phyloP scores from a whole-genome alignment of 2,329 filamentous ascomycete species.

The Tolypocladium inflatum region DNA sequence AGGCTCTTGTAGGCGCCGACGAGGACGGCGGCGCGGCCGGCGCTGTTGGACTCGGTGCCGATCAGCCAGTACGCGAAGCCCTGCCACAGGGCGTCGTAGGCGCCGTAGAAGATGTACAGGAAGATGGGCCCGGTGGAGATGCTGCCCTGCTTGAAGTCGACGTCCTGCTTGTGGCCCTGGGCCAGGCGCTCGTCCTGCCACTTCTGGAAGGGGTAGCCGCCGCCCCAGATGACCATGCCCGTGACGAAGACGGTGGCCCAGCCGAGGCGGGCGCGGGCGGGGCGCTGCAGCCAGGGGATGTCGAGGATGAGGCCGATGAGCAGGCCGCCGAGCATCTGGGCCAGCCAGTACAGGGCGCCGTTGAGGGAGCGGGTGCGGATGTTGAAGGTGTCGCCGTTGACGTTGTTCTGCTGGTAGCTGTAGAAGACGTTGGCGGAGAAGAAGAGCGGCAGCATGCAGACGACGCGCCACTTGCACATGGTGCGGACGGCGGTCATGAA shows the following conservation, averaged over 20 bases:
- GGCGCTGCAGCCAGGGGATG: slow-evolving; percentile 29
- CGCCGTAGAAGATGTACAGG: slow-evolving; percentile 62
- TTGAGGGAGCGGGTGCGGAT: slow-evolving; percentile 44
- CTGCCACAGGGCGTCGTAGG: slow-evolving; percentile 60
- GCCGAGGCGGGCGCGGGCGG: slow-evolving; percentile 33
- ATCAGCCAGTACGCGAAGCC: slow-evolving; percentile 54
- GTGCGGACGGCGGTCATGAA: slow-evolving; percentile 26
- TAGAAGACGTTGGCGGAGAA: slow-evolving; percentile 46
- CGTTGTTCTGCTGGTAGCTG: slow-evolving; percentile 45
- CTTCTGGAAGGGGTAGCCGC: slow-evolving; percentile 57
- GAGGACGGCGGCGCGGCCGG: slow-evolving; percentile 29
- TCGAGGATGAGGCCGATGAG: slow-evolving; percentile 36
- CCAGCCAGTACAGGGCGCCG: slow-evolving; percentile 43
- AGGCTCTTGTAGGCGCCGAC: slow-evolving; percentile 38
- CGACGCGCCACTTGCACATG: slow-evolving; percentile 32
- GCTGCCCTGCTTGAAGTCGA: slow-evolving; percentile 35
- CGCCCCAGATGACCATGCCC: slow-evolving; percentile 46
- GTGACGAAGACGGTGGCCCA: slow-evolving; percentile 36
- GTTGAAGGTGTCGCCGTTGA: slow-evolving; percentile 45
- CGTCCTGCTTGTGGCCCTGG: slow-evolving; percentile 28
- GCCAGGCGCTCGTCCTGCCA: slow-evolving; percentile 37
- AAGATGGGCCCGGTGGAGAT: slow-evolving; percentile 55
- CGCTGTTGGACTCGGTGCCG: slow-evolving; percentile 32
- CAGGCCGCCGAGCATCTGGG: slow-evolving; percentile 43
- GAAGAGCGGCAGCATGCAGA: slow-evolving; percentile 41